These are phyloP conservation scores for Eremothecium coryli DNA, from an alignment of 1,139 yeast species.

Conservation along the genomic window DNA sequence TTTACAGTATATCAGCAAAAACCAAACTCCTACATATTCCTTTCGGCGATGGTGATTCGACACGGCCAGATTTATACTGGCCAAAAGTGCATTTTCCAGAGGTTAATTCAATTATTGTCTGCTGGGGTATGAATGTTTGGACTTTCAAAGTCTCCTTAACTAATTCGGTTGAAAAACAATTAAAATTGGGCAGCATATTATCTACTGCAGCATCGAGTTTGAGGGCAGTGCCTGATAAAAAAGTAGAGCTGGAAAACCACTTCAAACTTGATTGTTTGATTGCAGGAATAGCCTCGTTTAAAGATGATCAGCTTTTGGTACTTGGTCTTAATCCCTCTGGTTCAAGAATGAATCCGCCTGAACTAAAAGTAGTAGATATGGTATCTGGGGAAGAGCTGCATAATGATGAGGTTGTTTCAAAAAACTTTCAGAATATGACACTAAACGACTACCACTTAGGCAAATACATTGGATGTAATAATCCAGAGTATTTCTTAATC, in stretches of 20 bases:
- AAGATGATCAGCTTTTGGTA: slow-evolving; percentile 55
- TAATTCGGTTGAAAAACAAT: slow-evolving; percentile 12
- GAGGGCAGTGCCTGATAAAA: slow-evolving; percentile 46
- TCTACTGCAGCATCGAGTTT: slow-evolving; percentile 68
- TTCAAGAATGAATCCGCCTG: slow-evolving; percentile 42
- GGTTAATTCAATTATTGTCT: slow-evolving; percentile 58
- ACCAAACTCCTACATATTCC: slow-evolving; percentile 42
- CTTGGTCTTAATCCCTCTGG: slow-evolving; percentile 43
- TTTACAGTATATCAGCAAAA: slow-evolving; percentile 43
- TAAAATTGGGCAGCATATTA: slow-evolving; percentile 32
- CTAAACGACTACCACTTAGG: slow-evolving; percentile 71
- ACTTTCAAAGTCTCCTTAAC: slow-evolving; percentile 41
- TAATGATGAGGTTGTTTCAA: slow-evolving; percentile 71
- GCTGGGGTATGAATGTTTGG: slow-evolving; percentile 83
- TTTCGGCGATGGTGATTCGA: slow-evolving; percentile 43
- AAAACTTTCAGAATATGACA: slow-evolving; percentile 51
- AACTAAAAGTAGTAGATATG: slow-evolving; percentile 58
- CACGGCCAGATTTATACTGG: slow-evolving; percentile 72
- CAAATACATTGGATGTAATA: slow-evolving; percentile 34
- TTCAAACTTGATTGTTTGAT: slow-evolving; percentile 43
- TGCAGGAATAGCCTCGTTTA: slow-evolving; percentile 70
- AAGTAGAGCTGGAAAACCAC: slow-evolving; percentile 42
- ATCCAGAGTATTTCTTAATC: slow-evolving; percentile 51
- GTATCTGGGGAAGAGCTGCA: slow-evolving; percentile 65
- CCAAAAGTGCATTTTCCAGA: slow-evolving; percentile 69